These are phyloP conservation scores for Xylariaceae sp. DNA, from an alignment of 2,329 filamentous ascomycete species.

Conservation along the genomic window DNA sequence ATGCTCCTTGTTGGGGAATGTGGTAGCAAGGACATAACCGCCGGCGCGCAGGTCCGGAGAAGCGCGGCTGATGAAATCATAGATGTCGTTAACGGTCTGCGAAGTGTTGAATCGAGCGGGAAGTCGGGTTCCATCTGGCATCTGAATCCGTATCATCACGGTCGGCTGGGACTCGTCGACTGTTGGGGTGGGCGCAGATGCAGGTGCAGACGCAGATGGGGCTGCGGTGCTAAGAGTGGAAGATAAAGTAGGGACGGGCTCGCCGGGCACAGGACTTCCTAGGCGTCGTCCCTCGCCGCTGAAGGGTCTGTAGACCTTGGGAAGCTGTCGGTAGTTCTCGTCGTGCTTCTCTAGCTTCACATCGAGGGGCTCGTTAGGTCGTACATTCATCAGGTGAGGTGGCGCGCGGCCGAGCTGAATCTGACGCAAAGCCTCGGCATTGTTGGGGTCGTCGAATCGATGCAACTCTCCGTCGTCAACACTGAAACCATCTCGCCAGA, in stretches of 20 bases:
- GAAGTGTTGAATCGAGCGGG: conserved; percentile 77
- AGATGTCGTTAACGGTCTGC: conserved; percentile 72
- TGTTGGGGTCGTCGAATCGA: conserved; percentile 73
- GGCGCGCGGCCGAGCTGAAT: conserved; percentile 74
- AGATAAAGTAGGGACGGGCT: conserved; percentile 30
- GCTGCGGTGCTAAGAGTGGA: conserved; percentile 29
- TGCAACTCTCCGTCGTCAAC: conserved; percentile 75
- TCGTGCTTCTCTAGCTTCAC: conserved; percentile 73
- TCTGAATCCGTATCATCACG: conserved; percentile 67
- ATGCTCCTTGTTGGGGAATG: conserved; percentile 77
- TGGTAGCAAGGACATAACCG: conserved; percentile 72
- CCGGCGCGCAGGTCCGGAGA: conserved; percentile 52
- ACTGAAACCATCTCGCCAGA: conserved; percentile 82
- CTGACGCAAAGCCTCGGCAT: conserved; percentile 65
- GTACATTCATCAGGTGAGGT: conserved; percentile 71
- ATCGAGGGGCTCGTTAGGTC: conserved; percentile 69
- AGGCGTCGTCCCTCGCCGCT: conserved; percentile 65
- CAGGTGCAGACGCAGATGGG: conserved; percentile 31
- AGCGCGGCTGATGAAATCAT: conserved; percentile 65
- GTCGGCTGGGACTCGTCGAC: conserved; percentile 64
- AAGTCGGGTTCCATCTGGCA: conserved; percentile 70
- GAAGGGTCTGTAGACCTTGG: conserved; percentile 73
- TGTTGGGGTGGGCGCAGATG: conserved; percentile 23
- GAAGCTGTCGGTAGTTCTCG: conserved; percentile 67
- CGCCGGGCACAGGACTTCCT: conserved; percentile 70